A percentile compares a stretch with the other conserved stretches of the same genome.
phyloP scores from a whole-genome alignment of 495 filamentous ascomycete species.

The Halenospora varia region DNA sequence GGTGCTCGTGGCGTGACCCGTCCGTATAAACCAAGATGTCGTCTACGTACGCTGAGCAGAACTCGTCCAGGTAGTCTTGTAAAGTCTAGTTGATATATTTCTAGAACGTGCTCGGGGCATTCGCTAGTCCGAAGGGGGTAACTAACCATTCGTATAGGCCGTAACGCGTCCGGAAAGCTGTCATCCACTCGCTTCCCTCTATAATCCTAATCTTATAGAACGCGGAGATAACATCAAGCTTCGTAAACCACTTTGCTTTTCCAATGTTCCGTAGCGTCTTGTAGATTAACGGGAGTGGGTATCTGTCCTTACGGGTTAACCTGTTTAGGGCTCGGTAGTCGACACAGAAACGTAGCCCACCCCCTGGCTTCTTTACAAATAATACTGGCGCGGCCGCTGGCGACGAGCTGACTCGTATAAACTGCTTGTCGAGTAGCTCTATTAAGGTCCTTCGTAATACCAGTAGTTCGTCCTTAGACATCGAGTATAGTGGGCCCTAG shows the following conservation, averaged over 20 bases:
- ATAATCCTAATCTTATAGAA: constrained; percentile 34
- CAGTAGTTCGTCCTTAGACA: constrained; percentile 13
- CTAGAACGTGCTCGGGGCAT: constrained; percentile 27
- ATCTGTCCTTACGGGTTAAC: constrained; percentile 20
- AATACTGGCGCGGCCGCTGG: constrained; percentile 16
- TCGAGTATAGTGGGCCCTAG: constrained; percentile 16
- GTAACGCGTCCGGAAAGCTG: constrained; percentile 30
- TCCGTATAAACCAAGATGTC: constrained; percentile 25
- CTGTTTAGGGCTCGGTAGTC: constrained; percentile 25
- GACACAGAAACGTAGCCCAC: constrained; percentile 21
- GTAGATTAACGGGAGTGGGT: constrained; percentile 23
- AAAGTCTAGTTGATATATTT: constrained; percentile 30
- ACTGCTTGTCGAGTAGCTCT: constrained; percentile 20
- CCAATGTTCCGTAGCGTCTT: constrained; percentile 19
- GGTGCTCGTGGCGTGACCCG: constrained; percentile 17
- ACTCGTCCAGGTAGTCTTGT: constrained; percentile 23
- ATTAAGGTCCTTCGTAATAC: constrained; percentile 24
- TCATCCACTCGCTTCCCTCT: constrained; percentile 31
- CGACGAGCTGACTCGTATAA: constrained; percentile 22
- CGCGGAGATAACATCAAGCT: constrained; percentile 28
- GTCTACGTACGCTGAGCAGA: constrained; percentile 24
- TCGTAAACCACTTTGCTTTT: constrained; percentile 23
- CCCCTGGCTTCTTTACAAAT: constrained; percentile 19
- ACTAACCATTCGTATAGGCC: constrained; percentile 26
- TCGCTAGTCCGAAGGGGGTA: constrained; percentile 27